phyloP scores from a whole-genome alignment of 2,329 filamentous ascomycete species.

The Monilinia polystroma region DNA sequence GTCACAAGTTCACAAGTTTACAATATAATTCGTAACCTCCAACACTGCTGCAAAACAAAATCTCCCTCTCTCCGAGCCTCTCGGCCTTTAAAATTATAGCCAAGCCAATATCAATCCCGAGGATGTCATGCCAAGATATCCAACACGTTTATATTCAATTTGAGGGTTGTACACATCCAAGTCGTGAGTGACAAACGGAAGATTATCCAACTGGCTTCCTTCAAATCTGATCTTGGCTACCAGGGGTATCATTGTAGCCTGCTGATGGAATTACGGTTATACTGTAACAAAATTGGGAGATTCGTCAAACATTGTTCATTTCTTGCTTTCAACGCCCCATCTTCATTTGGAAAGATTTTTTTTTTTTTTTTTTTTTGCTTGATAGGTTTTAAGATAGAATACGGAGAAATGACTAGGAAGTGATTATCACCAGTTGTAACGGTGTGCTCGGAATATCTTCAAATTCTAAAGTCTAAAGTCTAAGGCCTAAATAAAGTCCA shows the following conservation, averaged over 20 bases:
- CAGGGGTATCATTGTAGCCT: not conserved
- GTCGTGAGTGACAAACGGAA: not conserved
- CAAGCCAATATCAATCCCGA: not conserved
- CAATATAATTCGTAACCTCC: too few relatives aligned
- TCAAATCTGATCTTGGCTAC: not conserved
- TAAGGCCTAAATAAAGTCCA: too few relatives aligned
- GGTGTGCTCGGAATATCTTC: not conserved
- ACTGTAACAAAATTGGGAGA: not conserved
- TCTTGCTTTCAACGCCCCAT: not conserved
- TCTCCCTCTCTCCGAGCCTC: not conserved
- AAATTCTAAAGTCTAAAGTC: not conserved
- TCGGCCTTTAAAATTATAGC: conserved; percentile 5
- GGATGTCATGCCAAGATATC: not conserved
- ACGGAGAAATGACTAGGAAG: too few relatives aligned
- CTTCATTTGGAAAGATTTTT: too few relatives aligned
- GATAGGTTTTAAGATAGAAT: too few relatives aligned
- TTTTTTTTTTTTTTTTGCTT: too few relatives aligned
- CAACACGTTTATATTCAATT: not conserved
- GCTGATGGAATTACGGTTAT: too few relatives aligned
- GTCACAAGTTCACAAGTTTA: too few relatives aligned
- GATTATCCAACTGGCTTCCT: not conserved
- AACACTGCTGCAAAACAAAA: not conserved
- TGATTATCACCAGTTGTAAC: too few relatives aligned
- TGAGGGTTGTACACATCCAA: not conserved
- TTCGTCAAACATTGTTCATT: not conserved